Evolutionary conservation across 352 stramenopile genomes (phyloP).

Genomic region (Pythium myriotylum): DNA sequence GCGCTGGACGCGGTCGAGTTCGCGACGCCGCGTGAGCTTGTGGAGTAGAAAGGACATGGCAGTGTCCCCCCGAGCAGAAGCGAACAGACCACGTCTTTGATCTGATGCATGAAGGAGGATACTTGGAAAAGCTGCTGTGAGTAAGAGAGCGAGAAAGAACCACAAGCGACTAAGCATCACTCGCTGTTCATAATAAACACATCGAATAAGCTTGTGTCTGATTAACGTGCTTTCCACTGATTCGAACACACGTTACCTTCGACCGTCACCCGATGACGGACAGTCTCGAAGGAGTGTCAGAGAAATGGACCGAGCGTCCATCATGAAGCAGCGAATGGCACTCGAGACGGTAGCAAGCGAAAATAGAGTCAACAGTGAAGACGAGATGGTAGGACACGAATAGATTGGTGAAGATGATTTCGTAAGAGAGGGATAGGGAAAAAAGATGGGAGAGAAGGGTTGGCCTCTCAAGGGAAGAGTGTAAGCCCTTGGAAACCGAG

Average conservation of each 20-base stretch:
- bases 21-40: conserved; percentile 72
- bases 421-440: too few relatives aligned
- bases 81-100: conserved; percentile 51
- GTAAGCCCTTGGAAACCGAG: conserved; percentile 1
- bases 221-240: neutral
- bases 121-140: conserved; percentile 30
- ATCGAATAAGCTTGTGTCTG: neutral
- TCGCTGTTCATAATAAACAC: neutral
- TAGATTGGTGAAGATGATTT: too few relatives aligned
- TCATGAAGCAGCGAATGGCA: too few relatives aligned
- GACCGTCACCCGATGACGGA: neutral
- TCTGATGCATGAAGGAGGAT: conserved; percentile 43
- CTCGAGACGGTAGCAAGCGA: too few relatives aligned
- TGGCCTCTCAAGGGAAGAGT: neutral
- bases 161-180: neutral
- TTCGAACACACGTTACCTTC: neutral
- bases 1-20: conserved; percentile 90
- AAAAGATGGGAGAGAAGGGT: neutral
- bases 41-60: too few relatives aligned
- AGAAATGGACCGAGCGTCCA: too few relatives aligned
- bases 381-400: neutral
- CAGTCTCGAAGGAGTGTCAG: too few relatives aligned
- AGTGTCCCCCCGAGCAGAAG: too few relatives aligned
- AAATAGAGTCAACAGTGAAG: too few relatives aligned
- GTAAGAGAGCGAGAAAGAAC: too few relatives aligned